phyloP scores from a whole-genome alignment of 805 yeast genomes.

The Zygosaccharomyces bailii region DNA sequence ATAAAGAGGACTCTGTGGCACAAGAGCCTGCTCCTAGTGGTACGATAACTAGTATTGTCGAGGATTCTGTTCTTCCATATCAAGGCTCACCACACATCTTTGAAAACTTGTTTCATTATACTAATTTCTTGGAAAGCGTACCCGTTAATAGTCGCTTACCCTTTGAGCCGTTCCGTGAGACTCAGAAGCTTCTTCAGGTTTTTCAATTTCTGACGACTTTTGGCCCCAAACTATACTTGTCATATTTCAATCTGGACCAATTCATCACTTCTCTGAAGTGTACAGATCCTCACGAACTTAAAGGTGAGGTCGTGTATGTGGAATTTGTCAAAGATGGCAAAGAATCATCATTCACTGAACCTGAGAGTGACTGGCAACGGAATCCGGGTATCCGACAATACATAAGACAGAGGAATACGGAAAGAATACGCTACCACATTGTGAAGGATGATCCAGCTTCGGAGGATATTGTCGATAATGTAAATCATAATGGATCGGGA shows the following conservation, averaged over 20 bases:
- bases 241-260: slow-evolving; percentile 31
- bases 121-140: slow-evolving; percentile 24
- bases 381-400: slow-evolving; percentile 20
- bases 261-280: slow-evolving; percentile 31
- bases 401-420: slow-evolving; percentile 15
- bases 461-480: slow-evolving; percentile 28
- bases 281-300: slow-evolving; percentile 28
- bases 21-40: slow-evolving; percentile 11
- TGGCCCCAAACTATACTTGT: slow-evolving; percentile 23
- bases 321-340: slow-evolving; percentile 9
- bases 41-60: slow-evolving; percentile 24
- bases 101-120: slow-evolving; percentile 21
- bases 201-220: slow-evolving; percentile 35
- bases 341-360: slow-evolving; percentile 3
- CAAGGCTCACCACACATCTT: slow-evolving; percentile 23
- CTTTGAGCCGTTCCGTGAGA: slow-evolving; percentile 16
- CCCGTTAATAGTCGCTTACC: slow-evolving; percentile 6
- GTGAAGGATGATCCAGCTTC: slow-evolving; percentile 22
- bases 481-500: slow-evolving; percentile 26
- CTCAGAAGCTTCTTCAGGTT: slow-evolving; percentile 28
- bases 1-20: slow-evolving; percentile 10
- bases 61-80: slow-evolving; percentile 30
- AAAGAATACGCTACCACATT: slow-evolving; percentile 18
- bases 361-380: slow-evolving; percentile 26
- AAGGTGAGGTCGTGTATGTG: slow-evolving; percentile 28